Evolutionary conservation across 495 filamentous ascomycete species (phyloP).

Genomic region (Podospora pseudopauciseta): DNA sequence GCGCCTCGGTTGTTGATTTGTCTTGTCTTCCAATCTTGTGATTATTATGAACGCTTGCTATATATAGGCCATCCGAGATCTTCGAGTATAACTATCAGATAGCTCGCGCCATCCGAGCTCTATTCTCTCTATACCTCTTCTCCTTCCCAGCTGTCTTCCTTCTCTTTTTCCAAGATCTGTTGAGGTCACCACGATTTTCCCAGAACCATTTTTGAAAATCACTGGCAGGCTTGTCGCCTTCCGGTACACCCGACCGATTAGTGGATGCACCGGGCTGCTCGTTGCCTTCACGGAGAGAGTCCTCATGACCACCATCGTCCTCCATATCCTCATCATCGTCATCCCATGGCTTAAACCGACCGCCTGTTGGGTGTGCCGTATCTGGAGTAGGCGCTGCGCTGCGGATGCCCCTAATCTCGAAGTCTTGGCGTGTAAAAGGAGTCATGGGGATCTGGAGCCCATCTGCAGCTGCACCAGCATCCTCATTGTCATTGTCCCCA

Average conservation of each 20-base stretch:
- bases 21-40: background rate
- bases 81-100: slow-evolving; percentile 28
- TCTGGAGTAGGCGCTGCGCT: slow-evolving; percentile 94
- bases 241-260: slow-evolving; percentile 22
- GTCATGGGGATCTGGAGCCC: slow-evolving; percentile 60
- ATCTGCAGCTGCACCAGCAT: slow-evolving; percentile 35
- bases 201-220: slow-evolving; percentile 91
- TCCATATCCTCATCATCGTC: slow-evolving; percentile 38
- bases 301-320: slow-evolving; percentile 25
- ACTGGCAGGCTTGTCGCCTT: slow-evolving; percentile 41
- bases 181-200: slow-evolving; percentile 84
- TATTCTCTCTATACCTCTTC: slow-evolving; percentile 82
- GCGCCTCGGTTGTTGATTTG: background rate
- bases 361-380: slow-evolving; percentile 65
- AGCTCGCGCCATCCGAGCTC: slow-evolving; percentile 50
- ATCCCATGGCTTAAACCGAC: slow-evolving; percentile 51
- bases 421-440: slow-evolving; percentile 73
- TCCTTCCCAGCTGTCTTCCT: slow-evolving; percentile 78
- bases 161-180: slow-evolving; percentile 85
- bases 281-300: slow-evolving; percentile 28
- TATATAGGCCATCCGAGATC: background rate
- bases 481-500: slow-evolving; percentile 47
- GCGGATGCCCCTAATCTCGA: slow-evolving; percentile 65
- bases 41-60: background rate
- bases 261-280: slow-evolving; percentile 30